These are phyloP conservation scores for Chytriomyces sp. DNA, from an alignment of 192 early-diverging fungal genomes.

Conservation along the genomic window DNA sequence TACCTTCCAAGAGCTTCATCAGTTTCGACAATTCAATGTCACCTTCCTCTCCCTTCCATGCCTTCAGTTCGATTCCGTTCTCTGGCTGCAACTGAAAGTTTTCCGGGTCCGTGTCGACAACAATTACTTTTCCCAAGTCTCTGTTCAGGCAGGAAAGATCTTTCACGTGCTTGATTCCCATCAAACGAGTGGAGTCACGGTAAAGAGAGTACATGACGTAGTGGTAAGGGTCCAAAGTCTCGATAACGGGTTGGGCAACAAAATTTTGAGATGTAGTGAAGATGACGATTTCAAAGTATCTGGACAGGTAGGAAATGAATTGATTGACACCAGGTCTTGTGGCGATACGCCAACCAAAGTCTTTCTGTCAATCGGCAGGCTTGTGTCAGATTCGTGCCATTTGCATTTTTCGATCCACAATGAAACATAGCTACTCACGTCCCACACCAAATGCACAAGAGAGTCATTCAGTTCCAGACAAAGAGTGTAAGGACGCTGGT, in stretches of 20 bases:
- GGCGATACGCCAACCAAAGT: slow-evolving; percentile 95
- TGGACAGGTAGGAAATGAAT: slow-evolving; percentile 87
- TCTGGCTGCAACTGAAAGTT: slow-evolving; percentile 89
- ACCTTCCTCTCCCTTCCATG: slow-evolving; percentile 82
- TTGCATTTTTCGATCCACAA: too few relatives aligned
- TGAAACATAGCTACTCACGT: slow-evolving; percentile 57
- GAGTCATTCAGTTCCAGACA: slow-evolving; percentile 96
- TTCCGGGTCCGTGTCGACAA: slow-evolving; percentile 88
- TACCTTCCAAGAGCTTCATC: slow-evolving; percentile 92
- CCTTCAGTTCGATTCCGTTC: slow-evolving; percentile 82
- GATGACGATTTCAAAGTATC: slow-evolving; percentile 94
- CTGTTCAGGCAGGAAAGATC: slow-evolving; percentile 93
- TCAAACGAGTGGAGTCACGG: slow-evolving; percentile 88
- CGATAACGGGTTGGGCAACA: slow-evolving; percentile 84
- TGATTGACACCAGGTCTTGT: slow-evolving; percentile 96
- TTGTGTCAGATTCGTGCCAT: slow-evolving; percentile 5
- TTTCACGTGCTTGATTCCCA: slow-evolving; percentile 78
- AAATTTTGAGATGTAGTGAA: slow-evolving; percentile 88
- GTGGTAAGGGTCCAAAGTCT: slow-evolving; percentile 89
- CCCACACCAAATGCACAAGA: slow-evolving; percentile 91
- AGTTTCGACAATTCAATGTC: slow-evolving; percentile 83
- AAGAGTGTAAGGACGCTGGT: slow-evolving; percentile 87
- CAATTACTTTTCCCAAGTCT: slow-evolving; percentile 89
- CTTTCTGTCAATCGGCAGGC: slow-evolving; percentile 62
- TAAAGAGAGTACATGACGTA: slow-evolving; percentile 83